phyloP scores from a whole-genome alignment of 169 alveolate species.

The Pseudocohnilembus persalinus region DNA sequence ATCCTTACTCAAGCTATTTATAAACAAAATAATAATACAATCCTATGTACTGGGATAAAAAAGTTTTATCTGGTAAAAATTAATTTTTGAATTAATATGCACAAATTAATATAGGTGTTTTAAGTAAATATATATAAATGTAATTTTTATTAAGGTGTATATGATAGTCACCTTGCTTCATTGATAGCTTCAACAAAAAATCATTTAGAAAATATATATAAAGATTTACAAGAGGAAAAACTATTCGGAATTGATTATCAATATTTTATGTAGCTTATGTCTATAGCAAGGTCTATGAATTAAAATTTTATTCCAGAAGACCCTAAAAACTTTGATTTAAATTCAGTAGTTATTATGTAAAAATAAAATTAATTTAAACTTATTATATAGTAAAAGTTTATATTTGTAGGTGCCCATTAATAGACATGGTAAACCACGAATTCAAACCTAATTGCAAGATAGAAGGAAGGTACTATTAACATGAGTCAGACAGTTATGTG shows the following conservation, averaged over 20 bases:
- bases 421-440: slow-evolving; percentile 15
- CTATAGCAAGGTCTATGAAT: slow-evolving; percentile 12
- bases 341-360: slow-evolving; percentile 25
- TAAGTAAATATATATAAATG: background rate
- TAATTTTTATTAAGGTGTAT: background rate
- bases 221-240: slow-evolving; percentile 11
- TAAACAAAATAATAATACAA: background rate
- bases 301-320: slow-evolving; percentile 21
- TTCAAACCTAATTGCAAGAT: slow-evolving; percentile 19
- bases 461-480: slow-evolving; percentile 8
- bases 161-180: slow-evolving; percentile 6
- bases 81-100: background rate
- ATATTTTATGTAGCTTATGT: background rate
- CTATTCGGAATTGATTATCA: slow-evolving; percentile 9
- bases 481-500: slow-evolving; percentile 19
- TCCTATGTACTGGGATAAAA: slow-evolving; percentile 20
- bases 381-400: too few species aligned
- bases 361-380: too few species aligned
- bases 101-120: background rate
- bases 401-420: background rate
- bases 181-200: slow-evolving; percentile 10
- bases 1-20: slow-evolving; percentile 3
- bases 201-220: background rate
- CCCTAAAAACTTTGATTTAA: slow-evolving; percentile 26
- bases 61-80: slow-evolving; percentile 5